A percentile compares a stretch with the other conserved stretches of the same genome.
phyloP scores from a whole-genome alignment of 2,329 filamentous ascomycete genomes.

The Mycosphaerella sp. region DNA sequence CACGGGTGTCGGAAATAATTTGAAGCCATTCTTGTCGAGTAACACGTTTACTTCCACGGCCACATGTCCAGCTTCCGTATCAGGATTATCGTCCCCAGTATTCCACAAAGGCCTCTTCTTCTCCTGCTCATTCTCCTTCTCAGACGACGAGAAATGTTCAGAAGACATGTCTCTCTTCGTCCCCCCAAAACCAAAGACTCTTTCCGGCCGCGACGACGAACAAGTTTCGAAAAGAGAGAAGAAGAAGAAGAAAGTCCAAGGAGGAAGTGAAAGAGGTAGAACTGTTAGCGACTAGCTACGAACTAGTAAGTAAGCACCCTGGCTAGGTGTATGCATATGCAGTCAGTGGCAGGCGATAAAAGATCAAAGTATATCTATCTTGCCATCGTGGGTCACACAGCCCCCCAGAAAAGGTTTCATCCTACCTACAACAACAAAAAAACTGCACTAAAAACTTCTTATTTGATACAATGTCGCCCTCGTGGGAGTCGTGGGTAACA shows the following conservation, averaged over 20 bases:
- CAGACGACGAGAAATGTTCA: neutral
- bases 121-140: neutral
- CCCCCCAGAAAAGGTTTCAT: neutral
- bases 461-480: neutral
- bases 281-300: too few species aligned
- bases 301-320: too few species aligned
- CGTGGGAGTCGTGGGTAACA: neutral
- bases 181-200: too few species aligned
- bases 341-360: too few species aligned
- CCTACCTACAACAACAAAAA: neutral
- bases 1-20: constrained; percentile 15
- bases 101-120: constrained; percentile 3
- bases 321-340: too few species aligned
- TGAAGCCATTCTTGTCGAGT: constrained; percentile 17
- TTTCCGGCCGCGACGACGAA: too few species aligned
- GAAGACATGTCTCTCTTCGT: neutral
- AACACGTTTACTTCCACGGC: constrained; percentile 6
- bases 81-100: constrained; percentile 1
- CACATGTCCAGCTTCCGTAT: constrained; percentile 11
- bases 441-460: neutral
- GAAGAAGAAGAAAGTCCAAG: too few species aligned
- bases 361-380: too few species aligned
- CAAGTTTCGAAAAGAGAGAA: too few species aligned
- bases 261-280: too few species aligned
- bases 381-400: too few species aligned